Evolutionary conservation across 202 grass and related monocot species (phyloP).

Genomic region (Schoenoplectus tabernaemontani): DNA sequence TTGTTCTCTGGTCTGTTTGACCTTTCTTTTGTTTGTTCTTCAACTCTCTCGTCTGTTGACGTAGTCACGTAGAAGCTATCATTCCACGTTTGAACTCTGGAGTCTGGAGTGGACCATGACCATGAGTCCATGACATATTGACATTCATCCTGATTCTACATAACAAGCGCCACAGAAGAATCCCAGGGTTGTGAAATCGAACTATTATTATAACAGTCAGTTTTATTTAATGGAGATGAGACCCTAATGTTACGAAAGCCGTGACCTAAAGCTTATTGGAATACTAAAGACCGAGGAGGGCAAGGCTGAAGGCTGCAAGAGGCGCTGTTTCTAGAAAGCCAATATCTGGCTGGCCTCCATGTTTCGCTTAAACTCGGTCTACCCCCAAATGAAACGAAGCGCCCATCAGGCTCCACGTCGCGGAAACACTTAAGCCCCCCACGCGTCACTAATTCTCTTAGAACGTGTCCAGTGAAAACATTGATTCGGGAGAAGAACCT

Average conservation of each 20-base stretch:
- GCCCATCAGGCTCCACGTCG: neutral
- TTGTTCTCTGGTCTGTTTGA: no score
- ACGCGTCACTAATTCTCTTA: neutral
- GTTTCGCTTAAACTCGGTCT: neutral
- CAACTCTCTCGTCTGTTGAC: no score
- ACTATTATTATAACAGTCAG: neutral
- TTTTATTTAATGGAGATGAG: neutral
- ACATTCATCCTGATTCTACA: neutral
- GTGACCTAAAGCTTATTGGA: neutral
- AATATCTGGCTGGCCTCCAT: neutral
- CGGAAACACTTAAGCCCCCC: neutral
- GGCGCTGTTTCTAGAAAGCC: neutral
- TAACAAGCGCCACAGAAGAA: neutral
- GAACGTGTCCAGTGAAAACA: neutral
- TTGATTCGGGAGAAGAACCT: slow-evolving; percentile 12
- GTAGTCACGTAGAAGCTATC: no score
- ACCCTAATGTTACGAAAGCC: neutral
- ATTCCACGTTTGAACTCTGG: no score
- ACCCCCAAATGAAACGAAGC: no score
- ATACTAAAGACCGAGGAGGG: neutral
- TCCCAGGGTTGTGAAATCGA: neutral
- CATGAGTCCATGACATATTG: no score
- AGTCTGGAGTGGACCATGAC: no score
- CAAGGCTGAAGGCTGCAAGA: neutral
- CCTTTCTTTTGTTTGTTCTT: no score